phyloP scores from a whole-genome alignment of 2,329 filamentous ascomycete genomes.

The Penicillium vulpinum region DNA sequence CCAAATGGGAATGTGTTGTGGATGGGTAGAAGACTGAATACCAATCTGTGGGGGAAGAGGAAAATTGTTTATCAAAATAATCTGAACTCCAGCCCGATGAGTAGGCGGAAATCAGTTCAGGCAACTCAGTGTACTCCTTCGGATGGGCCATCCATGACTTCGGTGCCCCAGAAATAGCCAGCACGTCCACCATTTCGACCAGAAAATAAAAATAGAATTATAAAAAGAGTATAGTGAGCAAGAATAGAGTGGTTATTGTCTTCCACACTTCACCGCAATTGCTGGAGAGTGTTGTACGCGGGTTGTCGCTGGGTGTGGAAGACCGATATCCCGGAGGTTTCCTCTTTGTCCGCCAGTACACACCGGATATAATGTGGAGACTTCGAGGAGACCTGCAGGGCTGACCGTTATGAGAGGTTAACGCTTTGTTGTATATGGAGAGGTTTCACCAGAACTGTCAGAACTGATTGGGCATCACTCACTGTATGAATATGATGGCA shows the following conservation, averaged over 20 bases:
- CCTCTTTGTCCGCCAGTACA: slow-evolving; percentile 17
- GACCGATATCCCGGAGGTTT: slow-evolving; percentile 16
- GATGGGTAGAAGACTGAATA: not conserved
- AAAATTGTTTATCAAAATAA: not conserved
- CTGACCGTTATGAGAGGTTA: slow-evolving; percentile 19
- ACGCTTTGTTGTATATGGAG: slow-evolving; percentile 22
- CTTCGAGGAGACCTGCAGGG: slow-evolving; percentile 30
- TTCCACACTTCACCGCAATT: slow-evolving; percentile 31
- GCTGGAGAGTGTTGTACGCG: slow-evolving; percentile 21
- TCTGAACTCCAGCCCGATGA: not conserved
- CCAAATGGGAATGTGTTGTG: not conserved
- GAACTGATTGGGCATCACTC: slow-evolving; percentile 9
- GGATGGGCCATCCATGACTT: slow-evolving; percentile 9
- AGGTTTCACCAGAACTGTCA: slow-evolving; percentile 21
- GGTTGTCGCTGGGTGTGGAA: slow-evolving; percentile 26
- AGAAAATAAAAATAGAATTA: not conserved
- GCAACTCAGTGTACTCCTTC: slow-evolving; percentile 3
- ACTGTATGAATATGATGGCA: not conserved
- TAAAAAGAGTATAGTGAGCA: not conserved
- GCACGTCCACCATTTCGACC: slow-evolving; percentile 15
- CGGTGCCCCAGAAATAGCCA: slow-evolving; percentile 10
- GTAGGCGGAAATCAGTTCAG: not conserved
- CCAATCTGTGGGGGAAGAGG: not conserved
- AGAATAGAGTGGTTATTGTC: not conserved
- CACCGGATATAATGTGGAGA: slow-evolving; percentile 19